Base-by-base conservation (phyloP, 768 basidiomycete species). In the Boletellus emodensis region DNA sequence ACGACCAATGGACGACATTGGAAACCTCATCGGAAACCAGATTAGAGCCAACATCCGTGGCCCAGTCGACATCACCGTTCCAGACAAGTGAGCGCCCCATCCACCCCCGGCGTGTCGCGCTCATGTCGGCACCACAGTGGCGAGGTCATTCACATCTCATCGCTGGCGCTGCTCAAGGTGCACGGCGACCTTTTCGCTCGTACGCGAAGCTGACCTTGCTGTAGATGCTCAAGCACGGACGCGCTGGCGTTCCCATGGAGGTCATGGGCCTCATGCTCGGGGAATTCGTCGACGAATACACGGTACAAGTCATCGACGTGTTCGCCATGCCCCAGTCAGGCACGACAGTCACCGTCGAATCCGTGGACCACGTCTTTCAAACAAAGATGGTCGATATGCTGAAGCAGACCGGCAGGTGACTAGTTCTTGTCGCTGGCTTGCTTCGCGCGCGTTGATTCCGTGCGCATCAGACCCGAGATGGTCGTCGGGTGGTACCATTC, bases 401-500 rank as follows among this genome's bases (percentile, higher is more conserved):
- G 61, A 98, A 99, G 72, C 96, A 98, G 75, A 99, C 96, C 0
- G 96, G 96, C 55, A 75, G 95, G 93, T 92, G 59, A 64, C 85
- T 69, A 28, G 38, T 54, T 40, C 42, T 51, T 24, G 59, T 30
- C 48, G 40, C 11, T 38, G 43, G 28, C 45, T 38, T 41, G 38
- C 20, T 30, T 30, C 30, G 28, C 13, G 33, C 24, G 26, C 32
- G 40, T 46, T 42, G 44, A 49, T 45, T 41, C 30, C 24, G 32
- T n/a, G 43, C 46, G 42, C 6, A 28, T 14, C 51, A 85, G 94
- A 60, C 90, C 95, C 30, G 96, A 98, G 75, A 90, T 87, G 84
- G 96, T 98, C 6, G 96, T 99, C 1, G 96, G 96, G 4, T 99
- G 96, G 96, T 99, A 99, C 65, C 96, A 99, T 71, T 98, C 96